phyloP scores from a whole-genome alignment of 441 rosid species.

The Lagerstroemia fauriei region DNA sequence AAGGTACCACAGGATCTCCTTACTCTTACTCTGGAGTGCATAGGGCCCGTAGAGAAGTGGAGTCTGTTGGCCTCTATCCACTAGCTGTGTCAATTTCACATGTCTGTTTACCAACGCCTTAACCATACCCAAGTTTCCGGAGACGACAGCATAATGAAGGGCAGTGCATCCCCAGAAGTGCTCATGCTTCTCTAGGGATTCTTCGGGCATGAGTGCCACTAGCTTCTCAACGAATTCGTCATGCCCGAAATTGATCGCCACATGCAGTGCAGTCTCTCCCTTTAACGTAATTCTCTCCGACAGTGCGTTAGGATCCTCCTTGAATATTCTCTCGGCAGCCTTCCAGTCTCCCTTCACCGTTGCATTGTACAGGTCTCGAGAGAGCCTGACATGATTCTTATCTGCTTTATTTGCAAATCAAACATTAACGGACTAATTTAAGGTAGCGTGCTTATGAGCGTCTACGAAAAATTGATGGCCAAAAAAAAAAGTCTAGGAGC shows the following conservation, averaged over 20 bases:
- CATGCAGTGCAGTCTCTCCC: not conserved
- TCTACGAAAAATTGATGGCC: too few relatives aligned
- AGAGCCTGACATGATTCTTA: too few relatives aligned
- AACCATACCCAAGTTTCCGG: not conserved
- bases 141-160: not conserved
- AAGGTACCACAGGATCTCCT: not conserved
- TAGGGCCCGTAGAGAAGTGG: not conserved
- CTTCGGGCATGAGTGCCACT: not conserved
- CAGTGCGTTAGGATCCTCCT: not conserved
- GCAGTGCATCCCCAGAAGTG: not conserved
- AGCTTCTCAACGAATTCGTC: not conserved
- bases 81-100: too few relatives aligned
- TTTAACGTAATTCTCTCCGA: not conserved
- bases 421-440: too few relatives aligned
- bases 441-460: too few relatives aligned
- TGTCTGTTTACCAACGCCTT: not conserved
- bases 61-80: not conserved
- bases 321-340: not conserved
- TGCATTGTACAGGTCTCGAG: not conserved
- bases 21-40: not conserved
- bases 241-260: not conserved
- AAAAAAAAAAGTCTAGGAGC: too few relatives aligned
- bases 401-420: too few relatives aligned
- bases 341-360: not conserved
- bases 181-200: not conserved